Evolutionary conservation across 1,284 basidiomycete genomes (phyloP).

Genomic region (Trichosporon faecale): DNA sequence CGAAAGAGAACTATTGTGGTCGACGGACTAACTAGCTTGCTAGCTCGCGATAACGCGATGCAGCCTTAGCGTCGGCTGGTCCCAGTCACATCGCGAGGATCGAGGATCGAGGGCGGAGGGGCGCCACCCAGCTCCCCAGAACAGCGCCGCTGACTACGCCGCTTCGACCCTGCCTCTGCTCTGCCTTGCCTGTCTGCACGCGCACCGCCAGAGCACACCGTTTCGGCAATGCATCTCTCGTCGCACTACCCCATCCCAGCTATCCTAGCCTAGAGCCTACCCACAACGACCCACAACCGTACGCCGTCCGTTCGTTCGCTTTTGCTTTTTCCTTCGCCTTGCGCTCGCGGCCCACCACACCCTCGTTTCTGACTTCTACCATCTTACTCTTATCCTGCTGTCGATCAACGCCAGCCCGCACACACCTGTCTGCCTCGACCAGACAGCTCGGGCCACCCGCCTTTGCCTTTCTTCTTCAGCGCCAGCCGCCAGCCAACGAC

Average conservation of each 20-base stretch:
- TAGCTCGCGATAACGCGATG: background rate
- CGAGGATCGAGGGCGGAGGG: background rate
- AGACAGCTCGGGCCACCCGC: background rate
- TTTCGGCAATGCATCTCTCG: background rate
- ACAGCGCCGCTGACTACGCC: background rate
- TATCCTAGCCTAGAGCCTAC: background rate
- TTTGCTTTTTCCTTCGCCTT: background rate
- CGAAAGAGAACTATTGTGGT: background rate
- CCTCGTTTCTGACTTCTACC: background rate
- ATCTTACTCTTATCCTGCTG: background rate
- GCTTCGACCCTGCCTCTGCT: background rate
- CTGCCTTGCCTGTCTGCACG: background rate
- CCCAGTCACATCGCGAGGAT: background rate
- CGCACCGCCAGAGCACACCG: background rate
- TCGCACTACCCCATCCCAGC: background rate
- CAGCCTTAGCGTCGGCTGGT: background rate
- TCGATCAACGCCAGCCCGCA: background rate
- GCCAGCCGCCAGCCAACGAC: background rate
- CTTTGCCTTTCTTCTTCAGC: background rate
- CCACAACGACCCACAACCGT: background rate
- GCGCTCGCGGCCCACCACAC: background rate
- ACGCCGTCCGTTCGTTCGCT: background rate
- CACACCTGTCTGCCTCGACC: background rate
- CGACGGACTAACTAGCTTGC: background rate
- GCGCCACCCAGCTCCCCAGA: background rate